Evolutionary conservation across 345 rosid genomes (phyloP).

Genomic region (Euphorbia lathyris): DNA sequence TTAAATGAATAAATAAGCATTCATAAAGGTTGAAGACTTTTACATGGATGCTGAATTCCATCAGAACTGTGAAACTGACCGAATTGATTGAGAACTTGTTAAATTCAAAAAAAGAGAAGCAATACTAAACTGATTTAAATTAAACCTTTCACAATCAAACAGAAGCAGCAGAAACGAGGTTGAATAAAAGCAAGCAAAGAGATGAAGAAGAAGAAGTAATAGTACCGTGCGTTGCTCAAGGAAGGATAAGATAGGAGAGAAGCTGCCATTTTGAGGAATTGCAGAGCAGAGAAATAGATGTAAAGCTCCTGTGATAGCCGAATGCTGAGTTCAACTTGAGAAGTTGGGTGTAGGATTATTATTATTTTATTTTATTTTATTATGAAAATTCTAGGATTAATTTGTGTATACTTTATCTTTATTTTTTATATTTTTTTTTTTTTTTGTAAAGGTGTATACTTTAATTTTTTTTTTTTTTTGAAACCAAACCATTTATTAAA

Average conservation of each 20-base stretch:
- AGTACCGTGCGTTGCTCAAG: conserved; percentile 7
- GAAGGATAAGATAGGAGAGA: conserved; percentile 8
- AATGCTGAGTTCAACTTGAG: too few species aligned
- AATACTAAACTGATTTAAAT: background rate
- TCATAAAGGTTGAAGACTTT: background rate
- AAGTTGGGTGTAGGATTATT: too few species aligned
- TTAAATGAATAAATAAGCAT: too few species aligned
- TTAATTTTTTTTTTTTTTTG: too few species aligned
- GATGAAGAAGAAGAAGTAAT: background rate
- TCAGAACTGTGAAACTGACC: background rate
- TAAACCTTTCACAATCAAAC: background rate
- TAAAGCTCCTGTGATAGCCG: background rate
- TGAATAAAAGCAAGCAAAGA: background rate
- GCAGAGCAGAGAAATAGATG: background rate
- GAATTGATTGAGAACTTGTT: background rate
- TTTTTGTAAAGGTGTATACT: too few species aligned
- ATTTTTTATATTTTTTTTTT: too few species aligned
- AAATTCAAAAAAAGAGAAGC: background rate
- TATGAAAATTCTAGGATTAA: too few species aligned
- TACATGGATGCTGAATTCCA: background rate
- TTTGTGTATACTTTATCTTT: too few species aligned
- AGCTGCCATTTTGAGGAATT: conserved; percentile 14
- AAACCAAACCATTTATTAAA: too few species aligned
- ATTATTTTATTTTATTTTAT: too few species aligned
- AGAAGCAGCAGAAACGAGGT: background rate